These are phyloP conservation scores for Yamadazyma pseudoaaseri DNA, from an alignment of 1,139 yeast genomes.

Conservation along the genomic window DNA sequence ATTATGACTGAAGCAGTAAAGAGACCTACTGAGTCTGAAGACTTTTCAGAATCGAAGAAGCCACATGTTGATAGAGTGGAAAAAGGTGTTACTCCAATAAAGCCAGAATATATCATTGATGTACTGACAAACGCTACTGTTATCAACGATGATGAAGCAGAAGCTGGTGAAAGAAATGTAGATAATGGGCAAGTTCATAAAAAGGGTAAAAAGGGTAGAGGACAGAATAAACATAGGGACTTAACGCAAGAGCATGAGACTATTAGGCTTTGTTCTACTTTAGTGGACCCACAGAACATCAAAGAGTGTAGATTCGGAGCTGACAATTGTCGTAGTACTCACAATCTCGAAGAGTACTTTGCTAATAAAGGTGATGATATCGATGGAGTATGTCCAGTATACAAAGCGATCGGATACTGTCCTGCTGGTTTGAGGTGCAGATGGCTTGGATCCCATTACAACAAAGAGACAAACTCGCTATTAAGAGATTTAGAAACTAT, in stretches of 20 bases:
- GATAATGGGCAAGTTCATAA: conserved; percentile 19
- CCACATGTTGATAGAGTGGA: conserved; percentile 9
- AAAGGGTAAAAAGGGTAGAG: conserved; percentile 51
- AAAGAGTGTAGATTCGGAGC: conserved; percentile 65
- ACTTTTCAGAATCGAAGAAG: conserved; percentile 6
- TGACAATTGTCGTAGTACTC: conserved; percentile 73
- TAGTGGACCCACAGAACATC: conserved; percentile 49
- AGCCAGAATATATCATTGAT: conserved; percentile 55
- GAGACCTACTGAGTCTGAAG: conserved; percentile 5
- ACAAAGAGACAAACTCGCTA: conserved; percentile 46
- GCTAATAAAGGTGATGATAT: conserved; percentile 68
- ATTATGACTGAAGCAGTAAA: conserved; percentile 4
- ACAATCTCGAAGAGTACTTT: conserved; percentile 67
- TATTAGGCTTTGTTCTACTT: conserved; percentile 64
- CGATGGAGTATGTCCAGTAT: conserved; percentile 81
- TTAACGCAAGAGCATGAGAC: conserved; percentile 68
- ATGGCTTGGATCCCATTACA: conserved; percentile 78
- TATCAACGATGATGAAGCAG: conserved; percentile 47
- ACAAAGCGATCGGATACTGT: conserved; percentile 77
- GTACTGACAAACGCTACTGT: conserved; percentile 16
- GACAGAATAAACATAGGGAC: conserved; percentile 89
- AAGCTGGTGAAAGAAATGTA: conserved; percentile 38
- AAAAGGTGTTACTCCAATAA: conserved; percentile 66
- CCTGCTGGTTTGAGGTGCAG: conserved; percentile 92
- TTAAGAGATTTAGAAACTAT: conserved; percentile 39